Base-by-base conservation (phyloP, 305 asterid genomes). In the Withania somnifera region DNA sequence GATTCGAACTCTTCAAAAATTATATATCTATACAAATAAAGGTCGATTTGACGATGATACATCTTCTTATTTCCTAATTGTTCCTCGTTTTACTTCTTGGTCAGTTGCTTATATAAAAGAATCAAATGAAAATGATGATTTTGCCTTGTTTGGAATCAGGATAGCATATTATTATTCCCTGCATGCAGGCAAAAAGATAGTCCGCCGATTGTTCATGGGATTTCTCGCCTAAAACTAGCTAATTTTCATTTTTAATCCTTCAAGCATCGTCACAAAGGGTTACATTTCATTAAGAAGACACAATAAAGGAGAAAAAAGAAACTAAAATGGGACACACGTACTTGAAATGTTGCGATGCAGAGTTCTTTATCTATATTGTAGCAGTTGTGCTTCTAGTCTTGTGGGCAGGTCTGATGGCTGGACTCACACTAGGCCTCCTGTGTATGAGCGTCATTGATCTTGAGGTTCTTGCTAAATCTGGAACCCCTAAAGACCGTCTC, bases 371-470 rank as follows among this genome's bases (percentile, higher is more conserved):
- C 58, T 89, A 88, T 88, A 83, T 95, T 76, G 84, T 76, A 58
- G 89, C 87, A 45, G 77, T 90, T 20, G 83, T 85, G 50, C 69
- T 88, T 54, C 77, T 93, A 52, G 93, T 91, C 32, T 6, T 84
- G 57, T 90, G 93, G 53, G 94, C 97, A 13, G 97, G 98, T 26
- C 20, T 93, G 60, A 92, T 93, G 98, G 91, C 95, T 54, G 98
- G 98, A 22, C 97, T 92, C 52, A 95, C 98, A 71, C 71, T 95
- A 83, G 98, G 95, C 69, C 94, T 93, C 87, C 93, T 95, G 98
- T 93, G 97, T 14, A 93, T 95, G 84, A 91, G 97, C 79, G 85
- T 86, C 30, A 94, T 95, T 84, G 97, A 95, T 90, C 98, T 94
- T 77, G 98, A 95, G 85, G 99, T 95, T 78, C 93, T 91, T 34